These are phyloP conservation scores for Colletotrichum phormii DNA, from an alignment of 2,329 filamentous ascomycete species.

Conservation along the genomic window DNA sequence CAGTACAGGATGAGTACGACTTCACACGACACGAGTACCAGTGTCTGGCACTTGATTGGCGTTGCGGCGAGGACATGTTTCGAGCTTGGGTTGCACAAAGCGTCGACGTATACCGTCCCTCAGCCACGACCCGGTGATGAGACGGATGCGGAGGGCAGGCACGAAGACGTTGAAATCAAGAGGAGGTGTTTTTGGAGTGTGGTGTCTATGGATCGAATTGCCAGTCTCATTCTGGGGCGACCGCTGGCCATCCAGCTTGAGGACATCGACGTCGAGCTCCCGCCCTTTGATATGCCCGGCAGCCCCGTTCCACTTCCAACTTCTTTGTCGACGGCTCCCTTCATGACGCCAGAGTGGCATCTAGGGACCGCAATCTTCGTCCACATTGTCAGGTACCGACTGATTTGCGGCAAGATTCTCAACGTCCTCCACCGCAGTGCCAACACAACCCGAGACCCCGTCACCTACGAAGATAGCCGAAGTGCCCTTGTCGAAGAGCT, in stretches of 20 bases:
- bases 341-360: constrained; percentile 12
- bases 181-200: constrained; percentile 57
- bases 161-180: constrained; percentile 48
- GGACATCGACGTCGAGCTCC: constrained; percentile 54
- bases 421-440: constrained; percentile 48
- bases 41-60: constrained; percentile 58
- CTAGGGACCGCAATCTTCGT: constrained; percentile 47
- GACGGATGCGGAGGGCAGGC: not conserved
- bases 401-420: constrained; percentile 53
- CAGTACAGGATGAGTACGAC: constrained; percentile 56
- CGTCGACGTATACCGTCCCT: constrained; percentile 46
- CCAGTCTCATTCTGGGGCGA: constrained; percentile 51
- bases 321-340: not conserved
- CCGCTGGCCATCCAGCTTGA: constrained; percentile 54
- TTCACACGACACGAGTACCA: constrained; percentile 50
- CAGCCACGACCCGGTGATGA: not conserved
- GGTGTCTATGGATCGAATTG: constrained; percentile 51
- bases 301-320: not conserved
- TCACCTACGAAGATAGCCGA: constrained; percentile 36
- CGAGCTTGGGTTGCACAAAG: constrained; percentile 54
- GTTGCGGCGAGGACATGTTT: constrained; percentile 54
- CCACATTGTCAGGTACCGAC: constrained; percentile 53
- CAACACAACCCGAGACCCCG: constrained; percentile 34
- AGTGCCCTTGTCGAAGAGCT: constrained; percentile 45
- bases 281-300: constrained; percentile 40